Base-by-base conservation (phyloP, 805 yeast species). In the Grigorovia yakushimaensis region DNA sequence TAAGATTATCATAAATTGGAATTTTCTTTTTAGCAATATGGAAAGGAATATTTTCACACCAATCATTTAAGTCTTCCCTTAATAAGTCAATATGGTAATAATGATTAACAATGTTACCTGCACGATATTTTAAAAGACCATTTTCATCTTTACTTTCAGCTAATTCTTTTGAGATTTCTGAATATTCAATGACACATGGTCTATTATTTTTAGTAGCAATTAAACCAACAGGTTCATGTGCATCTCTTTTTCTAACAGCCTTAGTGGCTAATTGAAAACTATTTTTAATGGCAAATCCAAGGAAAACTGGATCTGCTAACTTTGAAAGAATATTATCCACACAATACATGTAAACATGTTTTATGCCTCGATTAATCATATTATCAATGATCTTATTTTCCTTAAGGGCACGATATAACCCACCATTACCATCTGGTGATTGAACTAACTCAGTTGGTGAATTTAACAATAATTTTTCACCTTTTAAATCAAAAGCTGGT, bases 381-480 rank as follows among this genome's bases (percentile, higher is more conserved):
- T 91, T 96, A 6, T 76, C 75, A 30, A 93, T 59, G 18, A 89
- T 70, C 2, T 78, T 76, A 54, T 82, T 77, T 40, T 75, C 75
- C 55, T 70, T 67, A 38, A 93, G 73, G 1, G 96, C 98, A 59
- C 79, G 82, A 70, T 93, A 93, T 44, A 93, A 72, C 1, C 99
- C 99, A 49, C 99, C 99, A 64, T 93, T 93, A 1, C 99, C 99
- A 66, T 93, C 98, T 1, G 99, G 99, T 6, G 96, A 85, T 58
- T 84, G 84, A 23, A 88, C 82, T 37, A 87, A 73, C 22, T 73
- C 66, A 39, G 68, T 60, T 40, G 74, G 70, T 7, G 79, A 64
- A 51, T 78, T 79, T 60, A 88, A 60, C 48, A 89, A 73, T 54
- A 93, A 76, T 58, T 82, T 77, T 20, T 71, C 61, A 39, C 97